These are phyloP conservation scores for Echites panduratus DNA, from an alignment of 257 asterid genomes.

Conservation along the genomic window DNA sequence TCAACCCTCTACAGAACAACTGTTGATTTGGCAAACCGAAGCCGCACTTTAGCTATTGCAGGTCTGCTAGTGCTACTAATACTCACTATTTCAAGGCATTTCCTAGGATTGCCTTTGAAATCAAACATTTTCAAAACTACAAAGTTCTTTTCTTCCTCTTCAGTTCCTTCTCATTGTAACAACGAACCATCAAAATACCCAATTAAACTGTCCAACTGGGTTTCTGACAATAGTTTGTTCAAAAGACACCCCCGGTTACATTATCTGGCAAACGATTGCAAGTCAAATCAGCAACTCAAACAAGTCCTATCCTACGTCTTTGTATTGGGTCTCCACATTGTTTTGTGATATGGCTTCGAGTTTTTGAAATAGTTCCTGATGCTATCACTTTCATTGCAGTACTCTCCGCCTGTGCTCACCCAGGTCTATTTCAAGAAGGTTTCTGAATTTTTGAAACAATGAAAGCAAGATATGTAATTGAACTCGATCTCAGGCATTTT, in stretches of 20 bases:
- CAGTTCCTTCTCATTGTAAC: background rate
- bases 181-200: background rate
- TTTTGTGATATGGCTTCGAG: slow-evolving; percentile 34
- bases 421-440: slow-evolving; percentile 49
- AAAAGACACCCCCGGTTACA: slow-evolving; percentile 43
- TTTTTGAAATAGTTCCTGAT: slow-evolving; percentile 29
- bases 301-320: slow-evolving; percentile 30
- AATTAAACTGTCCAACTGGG: slow-evolving; percentile 22
- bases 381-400: slow-evolving; percentile 33
- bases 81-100: background rate
- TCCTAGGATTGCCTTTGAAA: background rate
- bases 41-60: background rate
- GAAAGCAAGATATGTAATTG: slow-evolving; percentile 25
- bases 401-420: slow-evolving; percentile 48
- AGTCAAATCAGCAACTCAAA: slow-evolving; percentile 24
- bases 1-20: no score
- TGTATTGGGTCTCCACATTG: slow-evolving; percentile 37
- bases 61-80: background rate
- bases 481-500: slow-evolving; percentile 43
- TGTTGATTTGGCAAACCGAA: background rate
- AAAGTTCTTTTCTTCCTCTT: background rate
- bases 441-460: slow-evolving; percentile 35
- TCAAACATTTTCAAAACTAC: background rate
- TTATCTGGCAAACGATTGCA: slow-evolving; percentile 27
- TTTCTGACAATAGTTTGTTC: slow-evolving; percentile 37